Percentiles rank a stretch among this genome's conserved stretches.
Evolutionary conservation across 305 asterid species (phyloP).

Genomic region (Solanum hybrid): DNA sequence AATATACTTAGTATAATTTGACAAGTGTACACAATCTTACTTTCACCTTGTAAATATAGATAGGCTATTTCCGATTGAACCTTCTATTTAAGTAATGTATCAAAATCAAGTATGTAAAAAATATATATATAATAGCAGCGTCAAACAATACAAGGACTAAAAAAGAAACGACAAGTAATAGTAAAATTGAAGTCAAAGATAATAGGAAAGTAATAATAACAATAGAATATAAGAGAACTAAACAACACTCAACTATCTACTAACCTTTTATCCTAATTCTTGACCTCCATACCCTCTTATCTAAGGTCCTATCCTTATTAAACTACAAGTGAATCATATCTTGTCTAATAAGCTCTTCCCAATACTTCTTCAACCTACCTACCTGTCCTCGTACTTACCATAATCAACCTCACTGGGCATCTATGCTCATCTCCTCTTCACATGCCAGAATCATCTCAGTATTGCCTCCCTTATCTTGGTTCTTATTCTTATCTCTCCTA

Average conservation of each 20-base stretch:
- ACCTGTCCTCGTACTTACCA: background rate
- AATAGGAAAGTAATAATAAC: background rate
- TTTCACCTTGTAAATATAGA: background rate
- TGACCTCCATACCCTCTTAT: background rate
- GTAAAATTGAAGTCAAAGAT: background rate
- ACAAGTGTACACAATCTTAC: background rate
- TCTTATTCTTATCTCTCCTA: background rate
- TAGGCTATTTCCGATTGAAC: too few species aligned
- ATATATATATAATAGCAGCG: background rate
- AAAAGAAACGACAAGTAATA: background rate
- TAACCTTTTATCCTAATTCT: background rate
- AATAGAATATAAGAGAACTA: background rate
- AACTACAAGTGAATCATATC: too few species aligned
- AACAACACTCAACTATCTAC: background rate
- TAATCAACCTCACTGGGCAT: background rate
- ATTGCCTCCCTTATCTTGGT: background rate
- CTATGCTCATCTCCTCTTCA: background rate
- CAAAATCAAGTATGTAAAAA: too few species aligned
- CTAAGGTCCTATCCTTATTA: background rate
- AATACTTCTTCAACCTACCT: background rate
- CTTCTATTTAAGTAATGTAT: background rate
- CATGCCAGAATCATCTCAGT: background rate
- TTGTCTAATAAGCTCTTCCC: background rate
- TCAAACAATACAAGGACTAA: background rate
- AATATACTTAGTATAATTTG: too few species aligned